Conservation (phyloP, 352 stramenopile species). For the Discostella stelligera region DNA sequence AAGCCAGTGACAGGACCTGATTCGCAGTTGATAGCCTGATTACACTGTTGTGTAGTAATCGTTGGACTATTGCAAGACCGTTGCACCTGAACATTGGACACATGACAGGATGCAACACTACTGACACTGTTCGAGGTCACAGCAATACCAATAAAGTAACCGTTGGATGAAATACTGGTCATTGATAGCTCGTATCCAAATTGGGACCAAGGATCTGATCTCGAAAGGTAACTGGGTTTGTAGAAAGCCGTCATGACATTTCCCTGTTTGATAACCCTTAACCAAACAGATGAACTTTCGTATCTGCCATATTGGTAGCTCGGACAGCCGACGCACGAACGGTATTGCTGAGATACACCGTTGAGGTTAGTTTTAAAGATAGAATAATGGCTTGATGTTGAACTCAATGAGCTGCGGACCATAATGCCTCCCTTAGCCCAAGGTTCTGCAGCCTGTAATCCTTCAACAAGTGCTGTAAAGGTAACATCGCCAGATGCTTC, state of each 20-base stretch:
- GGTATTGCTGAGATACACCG: constrained; percentile 41
- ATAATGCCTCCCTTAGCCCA: constrained; percentile 54
- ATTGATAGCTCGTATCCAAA: constrained; percentile 42
- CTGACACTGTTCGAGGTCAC: constrained; percentile 29
- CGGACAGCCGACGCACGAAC: constrained; percentile 23
- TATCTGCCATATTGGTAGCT: constrained; percentile 21
- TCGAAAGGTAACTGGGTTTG: constrained; percentile 13
- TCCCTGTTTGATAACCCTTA: constrained; percentile 47
- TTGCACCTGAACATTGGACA: constrained; percentile 40
- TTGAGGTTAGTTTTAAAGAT: constrained; percentile 21
- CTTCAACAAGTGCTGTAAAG: constrained; percentile 41
- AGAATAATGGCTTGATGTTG: constrained; percentile 37
- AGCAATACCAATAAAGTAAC: constrained; percentile 51
- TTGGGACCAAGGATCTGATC: constrained; percentile 23
- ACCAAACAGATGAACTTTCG: constrained; percentile 27
- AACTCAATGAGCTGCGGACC: constrained; percentile 29
- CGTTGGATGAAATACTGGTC: constrained; percentile 33
- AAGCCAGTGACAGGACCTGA: constrained; percentile 18
- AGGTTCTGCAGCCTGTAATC: constrained; percentile 10
- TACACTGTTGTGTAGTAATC: constrained; percentile 39
- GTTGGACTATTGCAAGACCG: constrained; percentile 22
- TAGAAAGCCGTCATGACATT: constrained; percentile 50
- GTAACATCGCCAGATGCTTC: constrained; percentile 51
- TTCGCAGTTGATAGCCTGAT: constrained; percentile 50
- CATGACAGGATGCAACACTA: constrained; percentile 9